Percentiles rank a stretch among this genome's conserved stretches.
Conservation (phyloP, 768 basidiomycete species). For the Cubamyces lactineus region DNA sequence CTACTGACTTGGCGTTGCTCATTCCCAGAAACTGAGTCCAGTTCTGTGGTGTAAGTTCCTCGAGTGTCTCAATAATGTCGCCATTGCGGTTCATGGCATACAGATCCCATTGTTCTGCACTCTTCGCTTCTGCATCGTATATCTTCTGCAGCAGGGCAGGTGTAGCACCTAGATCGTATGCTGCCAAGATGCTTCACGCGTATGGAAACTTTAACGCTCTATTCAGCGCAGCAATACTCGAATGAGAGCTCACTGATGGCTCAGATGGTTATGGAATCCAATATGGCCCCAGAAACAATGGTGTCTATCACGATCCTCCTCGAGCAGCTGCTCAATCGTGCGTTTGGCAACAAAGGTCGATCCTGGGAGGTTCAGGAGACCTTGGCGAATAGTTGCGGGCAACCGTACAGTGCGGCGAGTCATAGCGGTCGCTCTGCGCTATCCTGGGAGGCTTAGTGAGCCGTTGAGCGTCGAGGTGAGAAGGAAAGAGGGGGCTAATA, state of each 20-base stretch:
- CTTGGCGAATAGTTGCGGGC: slow-evolving; percentile 36
- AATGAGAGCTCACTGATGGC: slow-evolving; percentile 52
- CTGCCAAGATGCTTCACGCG: slow-evolving; percentile 49
- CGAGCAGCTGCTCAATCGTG: slow-evolving; percentile 47
- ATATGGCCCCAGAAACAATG: slow-evolving; percentile 52
- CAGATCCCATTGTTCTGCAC: slow-evolving; percentile 43
- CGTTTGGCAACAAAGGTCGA: slow-evolving; percentile 46
- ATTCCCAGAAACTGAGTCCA: slow-evolving; percentile 52
- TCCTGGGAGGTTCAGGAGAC: slow-evolving; percentile 52
- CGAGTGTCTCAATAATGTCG: slow-evolving; percentile 30
- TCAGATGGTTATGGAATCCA: slow-evolving; percentile 60
- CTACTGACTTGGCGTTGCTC: slow-evolving; percentile 44
- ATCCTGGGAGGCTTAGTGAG: not conserved
- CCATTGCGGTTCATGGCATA: slow-evolving; percentile 40
- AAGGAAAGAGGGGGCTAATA: not conserved
- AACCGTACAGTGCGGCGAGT: not conserved
- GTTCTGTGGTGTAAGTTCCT: slow-evolving; percentile 45
- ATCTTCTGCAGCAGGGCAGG: slow-evolving; percentile 50
- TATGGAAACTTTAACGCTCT: not conserved
- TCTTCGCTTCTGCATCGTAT: slow-evolving; percentile 43
- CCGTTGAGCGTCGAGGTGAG: not conserved
- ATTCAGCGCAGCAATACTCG: not conserved
- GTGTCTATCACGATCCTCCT: slow-evolving; percentile 50
- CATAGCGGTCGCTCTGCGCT: not conserved
- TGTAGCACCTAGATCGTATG: slow-evolving; percentile 59